Percentiles rank a stretch among this genome's conserved stretches.
Evolutionary conservation across 768 basidiomycete genomes (phyloP).

Genomic region (Podaxis sp.): DNA sequence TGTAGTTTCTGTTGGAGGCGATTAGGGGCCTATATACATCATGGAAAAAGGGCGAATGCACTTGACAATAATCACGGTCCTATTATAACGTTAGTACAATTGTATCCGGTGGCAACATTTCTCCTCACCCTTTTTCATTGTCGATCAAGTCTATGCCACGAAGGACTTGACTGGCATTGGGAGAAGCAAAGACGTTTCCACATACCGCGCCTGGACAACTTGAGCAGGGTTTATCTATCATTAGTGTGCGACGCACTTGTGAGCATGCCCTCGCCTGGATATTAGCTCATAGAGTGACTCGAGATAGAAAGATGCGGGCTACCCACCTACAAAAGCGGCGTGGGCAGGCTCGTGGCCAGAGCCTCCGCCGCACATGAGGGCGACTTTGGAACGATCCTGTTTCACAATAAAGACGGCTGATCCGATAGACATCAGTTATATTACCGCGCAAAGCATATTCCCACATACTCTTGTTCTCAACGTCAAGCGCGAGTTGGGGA

Average conservation of each 20-base stretch:
- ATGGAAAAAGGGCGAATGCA: slow-evolving; percentile 27
- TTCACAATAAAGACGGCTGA: slow-evolving; percentile 62
- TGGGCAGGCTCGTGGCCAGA: slow-evolving; percentile 93
- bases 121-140: slow-evolving; percentile 65
- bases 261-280: slow-evolving; percentile 72
- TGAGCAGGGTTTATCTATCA: background rate
- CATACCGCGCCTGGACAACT: slow-evolving; percentile 62
- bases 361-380: slow-evolving; percentile 82
- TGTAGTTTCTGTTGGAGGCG: slow-evolving; percentile 66
- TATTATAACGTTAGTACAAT: slow-evolving; percentile 26
- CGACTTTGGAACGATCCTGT: slow-evolving; percentile 66
- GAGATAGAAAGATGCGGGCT: background rate
- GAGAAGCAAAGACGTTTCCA: slow-evolving; percentile 89
- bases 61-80: slow-evolving; percentile 86
- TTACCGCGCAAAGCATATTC: background rate
- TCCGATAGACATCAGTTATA: slow-evolving; percentile 15
- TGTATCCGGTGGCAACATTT: background rate
- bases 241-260: slow-evolving; percentile 45
- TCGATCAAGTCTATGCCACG: slow-evolving; percentile 76
- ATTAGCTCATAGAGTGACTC: background rate
- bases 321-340: slow-evolving; percentile 82
- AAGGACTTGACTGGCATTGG: slow-evolving; percentile 81
- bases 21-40: background rate
- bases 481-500: slow-evolving; percentile 70
- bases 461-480: slow-evolving; percentile 62